Evolutionary conservation across 768 basidiomycete genomes (phyloP).

Genomic region (Trametes villosa): DNA sequence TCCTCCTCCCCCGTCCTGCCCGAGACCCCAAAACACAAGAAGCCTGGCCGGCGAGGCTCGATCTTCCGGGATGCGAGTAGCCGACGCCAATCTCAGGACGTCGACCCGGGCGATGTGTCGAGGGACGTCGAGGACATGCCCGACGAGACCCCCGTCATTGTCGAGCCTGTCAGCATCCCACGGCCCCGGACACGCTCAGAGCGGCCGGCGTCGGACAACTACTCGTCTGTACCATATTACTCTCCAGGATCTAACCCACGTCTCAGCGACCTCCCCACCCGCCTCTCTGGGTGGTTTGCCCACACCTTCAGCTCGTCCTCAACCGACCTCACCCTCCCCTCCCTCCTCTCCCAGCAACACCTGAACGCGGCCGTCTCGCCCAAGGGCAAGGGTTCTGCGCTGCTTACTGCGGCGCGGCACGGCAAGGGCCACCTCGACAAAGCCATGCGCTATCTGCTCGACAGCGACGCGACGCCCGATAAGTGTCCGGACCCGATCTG

Average conservation of each 20-base stretch:
- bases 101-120: slow-evolving; percentile 33
- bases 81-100: slow-evolving; percentile 34
- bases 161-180: slow-evolving; percentile 62
- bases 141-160: slow-evolving; percentile 66
- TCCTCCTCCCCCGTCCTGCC: slow-evolving; percentile 38
- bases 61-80: slow-evolving; percentile 27
- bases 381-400: slow-evolving; percentile 51
- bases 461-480: slow-evolving; percentile 86
- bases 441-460: slow-evolving; percentile 88
- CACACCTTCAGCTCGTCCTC: slow-evolving; percentile 76
- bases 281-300: slow-evolving; percentile 81
- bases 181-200: slow-evolving; percentile 60
- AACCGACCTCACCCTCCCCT: slow-evolving; percentile 70
- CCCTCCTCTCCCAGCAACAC: slow-evolving; percentile 55
- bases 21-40: slow-evolving; percentile 33
- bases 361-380: slow-evolving; percentile 42
- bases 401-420: slow-evolving; percentile 72
- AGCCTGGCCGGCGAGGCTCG: slow-evolving; percentile 33
- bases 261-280: slow-evolving; percentile 71
- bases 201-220: slow-evolving; percentile 54
- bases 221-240: slow-evolving; percentile 50
- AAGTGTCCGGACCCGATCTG: slow-evolving; percentile 84
- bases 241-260: slow-evolving; percentile 51
- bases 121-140: slow-evolving; percentile 40
- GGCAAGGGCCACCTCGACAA: slow-evolving; percentile 81